phyloP scores from a whole-genome alignment of 2,329 filamentous ascomycete genomes.

The Dactylellina sp. region DNA sequence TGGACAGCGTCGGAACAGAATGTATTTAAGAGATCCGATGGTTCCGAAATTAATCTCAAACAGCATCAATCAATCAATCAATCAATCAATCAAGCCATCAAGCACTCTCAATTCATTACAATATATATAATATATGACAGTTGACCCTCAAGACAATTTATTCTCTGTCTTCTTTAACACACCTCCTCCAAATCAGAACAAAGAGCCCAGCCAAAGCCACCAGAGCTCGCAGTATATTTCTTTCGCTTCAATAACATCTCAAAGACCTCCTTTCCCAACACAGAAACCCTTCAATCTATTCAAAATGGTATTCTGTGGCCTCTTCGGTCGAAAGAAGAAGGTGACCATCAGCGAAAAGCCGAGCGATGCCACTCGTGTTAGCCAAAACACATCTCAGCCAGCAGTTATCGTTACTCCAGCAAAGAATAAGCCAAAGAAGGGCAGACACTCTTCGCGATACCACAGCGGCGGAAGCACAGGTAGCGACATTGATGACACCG shows the following conservation, averaged over 20 bases:
- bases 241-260: neutral
- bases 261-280: conserved; percentile 1
- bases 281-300: conserved; percentile 4
- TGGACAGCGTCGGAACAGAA: too few relatives aligned
- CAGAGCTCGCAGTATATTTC: neutral
- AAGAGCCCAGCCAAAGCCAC: neutral
- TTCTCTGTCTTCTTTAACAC: conserved; percentile 23
- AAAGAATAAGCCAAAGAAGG: neutral
- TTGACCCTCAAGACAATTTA: neutral
- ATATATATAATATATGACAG: neutral
- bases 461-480: neutral
- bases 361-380: neutral
- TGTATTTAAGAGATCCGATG: too few relatives aligned
- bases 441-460: neutral
- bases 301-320: conserved; percentile 36
- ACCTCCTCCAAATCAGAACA: neutral
- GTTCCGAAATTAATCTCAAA: too few relatives aligned
- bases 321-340: conserved; percentile 35
- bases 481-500: neutral
- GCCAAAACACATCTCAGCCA: neutral
- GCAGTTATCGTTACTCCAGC: neutral
- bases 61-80: too few relatives aligned
- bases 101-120: too few relatives aligned
- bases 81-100: too few relatives aligned
- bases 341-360: neutral